Conservation (phyloP, 1,139 yeast species). For the Pneumocystis murina region DNA sequence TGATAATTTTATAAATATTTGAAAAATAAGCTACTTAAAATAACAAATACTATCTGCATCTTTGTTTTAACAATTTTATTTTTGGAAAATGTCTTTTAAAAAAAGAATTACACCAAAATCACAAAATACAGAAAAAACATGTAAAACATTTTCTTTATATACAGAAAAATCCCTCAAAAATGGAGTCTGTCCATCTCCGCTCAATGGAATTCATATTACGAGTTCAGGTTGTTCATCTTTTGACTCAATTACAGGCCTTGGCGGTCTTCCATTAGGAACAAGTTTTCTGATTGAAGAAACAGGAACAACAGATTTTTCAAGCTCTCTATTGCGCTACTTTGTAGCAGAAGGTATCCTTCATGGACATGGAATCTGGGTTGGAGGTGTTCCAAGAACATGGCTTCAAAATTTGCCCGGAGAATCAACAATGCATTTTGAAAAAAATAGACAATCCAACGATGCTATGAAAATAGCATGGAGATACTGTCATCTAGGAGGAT, state of each 20-base stretch:
- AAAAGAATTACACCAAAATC: not conserved
- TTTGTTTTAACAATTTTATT: not conserved
- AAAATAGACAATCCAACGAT: constrained; percentile 39
- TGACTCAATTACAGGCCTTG: constrained; percentile 49
- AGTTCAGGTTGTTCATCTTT: constrained; percentile 21
- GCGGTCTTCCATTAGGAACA: constrained; percentile 70
- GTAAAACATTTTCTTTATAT: not conserved
- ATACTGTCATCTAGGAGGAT: constrained; percentile 42
- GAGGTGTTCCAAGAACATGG: constrained; percentile 53
- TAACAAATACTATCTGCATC: not conserved
- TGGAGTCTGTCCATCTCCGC: constrained; percentile 11
- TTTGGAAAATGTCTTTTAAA: not conserved
- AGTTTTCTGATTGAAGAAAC: constrained; percentile 63
- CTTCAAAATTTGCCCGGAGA: constrained; percentile 53
- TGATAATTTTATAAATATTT: too few species aligned
- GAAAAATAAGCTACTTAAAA: not conserved
- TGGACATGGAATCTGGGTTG: constrained; percentile 31
- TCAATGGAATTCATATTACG: constrained; percentile 11
- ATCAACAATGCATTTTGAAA: constrained; percentile 27
- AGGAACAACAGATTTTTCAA: constrained; percentile 78
- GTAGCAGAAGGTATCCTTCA: constrained; percentile 72
- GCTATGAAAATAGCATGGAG: constrained; percentile 75
- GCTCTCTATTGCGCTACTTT: constrained; percentile 56
- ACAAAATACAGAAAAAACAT: not conserved
- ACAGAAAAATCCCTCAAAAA: not conserved